Evolutionary conservation across 1,139 yeast species (phyloP).

Genomic region (Yamadazyma taylorii): DNA sequence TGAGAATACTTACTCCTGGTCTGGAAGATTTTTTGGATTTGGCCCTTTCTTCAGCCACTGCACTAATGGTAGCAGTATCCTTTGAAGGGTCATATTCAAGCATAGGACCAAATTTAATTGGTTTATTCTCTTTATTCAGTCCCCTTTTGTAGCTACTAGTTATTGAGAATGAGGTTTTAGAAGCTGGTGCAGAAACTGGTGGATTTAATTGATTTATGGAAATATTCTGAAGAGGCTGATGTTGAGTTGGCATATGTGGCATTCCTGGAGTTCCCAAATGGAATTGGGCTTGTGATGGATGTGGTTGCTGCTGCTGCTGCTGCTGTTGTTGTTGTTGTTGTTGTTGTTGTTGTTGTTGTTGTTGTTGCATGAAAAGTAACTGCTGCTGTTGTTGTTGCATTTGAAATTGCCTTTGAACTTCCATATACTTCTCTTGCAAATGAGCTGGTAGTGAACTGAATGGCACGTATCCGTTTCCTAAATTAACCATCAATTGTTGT

Average conservation of each 20-base stretch:
- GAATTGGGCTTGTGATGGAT: too few relatives aligned
- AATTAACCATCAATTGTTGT: constrained; percentile 24
- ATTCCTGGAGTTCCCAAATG: constrained; percentile 8
- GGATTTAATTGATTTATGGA: constrained; percentile 11
- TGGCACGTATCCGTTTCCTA: constrained; percentile 21
- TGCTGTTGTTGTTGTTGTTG: constrained; percentile 9
- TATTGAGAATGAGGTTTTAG: constrained; percentile 12
- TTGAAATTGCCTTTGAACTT: constrained; percentile 18
- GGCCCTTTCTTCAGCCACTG: constrained; percentile 8
- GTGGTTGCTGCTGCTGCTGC: constrained; percentile 10
- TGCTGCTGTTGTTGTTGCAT: constrained; percentile 15
- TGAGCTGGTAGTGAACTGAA: constrained; percentile 20
- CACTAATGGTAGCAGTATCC: constrained; percentile 17
- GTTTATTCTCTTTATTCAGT: constrained; percentile 24
- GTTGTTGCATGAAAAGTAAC: constrained; percentile 9
- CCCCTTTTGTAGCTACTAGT: constrained; percentile 1
- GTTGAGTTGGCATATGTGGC: constrained; percentile 10
- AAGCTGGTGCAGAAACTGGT: constrained; percentile 15
- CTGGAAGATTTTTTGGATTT: constrained; percentile 16
- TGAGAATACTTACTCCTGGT: constrained; percentile 22
- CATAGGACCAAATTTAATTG: constrained; percentile 43
- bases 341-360: constrained; percentile 12
- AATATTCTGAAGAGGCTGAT: constrained; percentile 14
- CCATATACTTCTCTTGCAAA: constrained; percentile 21
- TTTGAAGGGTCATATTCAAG: constrained; percentile 44